phyloP scores from a whole-genome alignment of 495 filamentous ascomycete genomes.

The Staphylotrichum tortipilum region DNA sequence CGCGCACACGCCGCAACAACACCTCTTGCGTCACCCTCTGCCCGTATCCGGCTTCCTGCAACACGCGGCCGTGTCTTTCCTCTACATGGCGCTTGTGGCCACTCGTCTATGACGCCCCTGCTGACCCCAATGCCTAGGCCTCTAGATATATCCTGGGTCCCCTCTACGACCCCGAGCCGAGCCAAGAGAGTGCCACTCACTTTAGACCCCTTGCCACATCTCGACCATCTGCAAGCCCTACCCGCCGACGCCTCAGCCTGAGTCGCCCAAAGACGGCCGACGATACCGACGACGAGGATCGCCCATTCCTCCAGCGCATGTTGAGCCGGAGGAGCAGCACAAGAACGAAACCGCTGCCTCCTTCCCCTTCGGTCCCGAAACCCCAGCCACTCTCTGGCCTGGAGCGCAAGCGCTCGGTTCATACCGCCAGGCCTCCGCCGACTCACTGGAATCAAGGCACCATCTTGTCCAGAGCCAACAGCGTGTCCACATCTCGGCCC shows the following conservation, averaged over 20 bases:
- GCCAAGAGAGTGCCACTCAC: slow-evolving; percentile 22
- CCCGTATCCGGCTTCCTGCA: no score
- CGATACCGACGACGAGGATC: slow-evolving; percentile 11
- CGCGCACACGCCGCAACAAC: no score
- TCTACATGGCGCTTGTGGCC: no score
- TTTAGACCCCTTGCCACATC: slow-evolving; percentile 20
- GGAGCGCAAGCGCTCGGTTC: slow-evolving; percentile 13
- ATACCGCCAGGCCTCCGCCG: slow-evolving; percentile 17
- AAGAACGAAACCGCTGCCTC: slow-evolving; percentile 5
- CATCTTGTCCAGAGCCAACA: slow-evolving; percentile 19
- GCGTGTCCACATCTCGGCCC: slow-evolving; percentile 17
- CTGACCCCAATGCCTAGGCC: slow-evolving; percentile 34
- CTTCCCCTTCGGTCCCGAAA: slow-evolving; percentile 9
- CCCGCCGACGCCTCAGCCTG: neutral
- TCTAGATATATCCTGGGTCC: slow-evolving; percentile 51
- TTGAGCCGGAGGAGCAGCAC: slow-evolving; percentile 16
- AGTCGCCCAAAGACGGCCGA: neutral
- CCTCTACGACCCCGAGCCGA: slow-evolving; percentile 25
- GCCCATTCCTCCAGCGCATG: slow-evolving; percentile 13
- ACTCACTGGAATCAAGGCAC: slow-evolving; percentile 26
- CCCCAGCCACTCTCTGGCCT: slow-evolving; percentile 1
- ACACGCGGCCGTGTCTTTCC: no score
- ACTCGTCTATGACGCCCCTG: neutral
- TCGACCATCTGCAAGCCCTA: slow-evolving; percentile 26
- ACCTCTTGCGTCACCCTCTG: no score